A percentile compares a stretch with the other conserved stretches of the same genome.
These are phyloP conservation scores for Neoarthrinium moseri DNA, from an alignment of 2,329 filamentous ascomycete species.

Conservation along the genomic window DNA sequence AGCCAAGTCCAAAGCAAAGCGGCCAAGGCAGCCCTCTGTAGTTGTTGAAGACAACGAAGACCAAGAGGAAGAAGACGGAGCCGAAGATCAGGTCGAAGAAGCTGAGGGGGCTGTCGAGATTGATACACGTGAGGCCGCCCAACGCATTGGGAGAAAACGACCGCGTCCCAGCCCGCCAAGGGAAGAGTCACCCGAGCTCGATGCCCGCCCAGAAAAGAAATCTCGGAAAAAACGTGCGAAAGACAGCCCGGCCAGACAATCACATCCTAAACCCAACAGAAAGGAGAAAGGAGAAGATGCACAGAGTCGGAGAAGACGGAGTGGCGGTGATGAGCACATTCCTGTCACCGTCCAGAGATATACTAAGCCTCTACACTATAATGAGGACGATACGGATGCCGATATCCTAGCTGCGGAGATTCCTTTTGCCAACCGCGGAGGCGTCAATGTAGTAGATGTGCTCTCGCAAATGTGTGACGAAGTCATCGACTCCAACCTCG, in stretches of 20 bases:
- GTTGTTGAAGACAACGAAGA: conserved; percentile 21
- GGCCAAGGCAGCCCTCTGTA: not conserved
- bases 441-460: conserved; percentile 63
- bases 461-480: conserved; percentile 62
- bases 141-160: conserved; percentile 41
- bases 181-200: conserved; percentile 40
- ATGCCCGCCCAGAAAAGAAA: conserved; percentile 33
- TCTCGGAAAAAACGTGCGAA: conserved; percentile 30
- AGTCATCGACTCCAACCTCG: conserved; percentile 50
- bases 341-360: conserved; percentile 63
- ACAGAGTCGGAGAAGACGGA: conserved; percentile 16
- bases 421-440: conserved; percentile 50
- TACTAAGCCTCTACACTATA: conserved; percentile 41
- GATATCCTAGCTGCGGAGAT: conserved; percentile 50
- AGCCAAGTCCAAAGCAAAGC: conserved; percentile 7
- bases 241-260: conserved; percentile 42
- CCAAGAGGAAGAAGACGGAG: conserved; percentile 10
- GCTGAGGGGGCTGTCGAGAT: conserved; percentile 43
- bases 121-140: conserved; percentile 40
- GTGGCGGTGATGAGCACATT: conserved; percentile 34
- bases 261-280: conserved; percentile 29
- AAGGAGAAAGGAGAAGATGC: conserved; percentile 19
- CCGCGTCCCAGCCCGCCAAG: conserved; percentile 33
- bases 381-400: conserved; percentile 35
- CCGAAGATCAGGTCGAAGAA: conserved; percentile 18